Evolutionary conservation across 169 alveolate species (phyloP), one percentile per base, ranked within the genome.

Genomic region (Plasmodium vinckei): DNA sequence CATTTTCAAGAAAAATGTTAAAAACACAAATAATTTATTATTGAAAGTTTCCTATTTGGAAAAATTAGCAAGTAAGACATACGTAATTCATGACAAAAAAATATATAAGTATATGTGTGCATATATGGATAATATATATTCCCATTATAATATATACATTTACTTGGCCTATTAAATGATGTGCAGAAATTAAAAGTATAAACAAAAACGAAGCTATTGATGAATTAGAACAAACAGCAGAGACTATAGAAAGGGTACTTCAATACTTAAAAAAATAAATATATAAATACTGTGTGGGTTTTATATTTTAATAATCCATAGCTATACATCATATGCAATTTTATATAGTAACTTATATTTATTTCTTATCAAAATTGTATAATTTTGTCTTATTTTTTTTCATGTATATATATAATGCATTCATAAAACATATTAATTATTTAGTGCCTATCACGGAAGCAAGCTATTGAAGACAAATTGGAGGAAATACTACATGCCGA

Each of bases 41-140:
- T 75, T 75, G 15, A 75, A 67, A 64, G 77, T 75, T 44, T 23
- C 57, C 68, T 42, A 75, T 75, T 75, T 75, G 9, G 72, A 53
- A 56, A 75, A 64, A 64, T 47, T 75, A 69, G 60, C 59, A 47
- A 57, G 88, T 75, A 75, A 57, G 6, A 7, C 25, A 25, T 23
- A 54, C 10, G 9, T 65, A 65, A 59, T 19, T 15, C 19, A 13
- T 15, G 10, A 13, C 25, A 15, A 57, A 57, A 2, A 19, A 10
- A 57, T 15, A 15, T 17, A 57, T 57, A 17, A n/a, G 13, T 23
- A 15, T n/a, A 57, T 57, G 25, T n/a, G 25, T 17, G 25, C 54
- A 33, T 46, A 19, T 13, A 7, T 17, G 13, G 15, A 6, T 51
- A 59, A 33, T 33, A 27, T 27, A 27, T 27, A 27, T 27, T 3